Evolutionary conservation across 2,329 filamentous ascomycete species (phyloP).

Genomic region (Corniculantispora saksenae): DNA sequence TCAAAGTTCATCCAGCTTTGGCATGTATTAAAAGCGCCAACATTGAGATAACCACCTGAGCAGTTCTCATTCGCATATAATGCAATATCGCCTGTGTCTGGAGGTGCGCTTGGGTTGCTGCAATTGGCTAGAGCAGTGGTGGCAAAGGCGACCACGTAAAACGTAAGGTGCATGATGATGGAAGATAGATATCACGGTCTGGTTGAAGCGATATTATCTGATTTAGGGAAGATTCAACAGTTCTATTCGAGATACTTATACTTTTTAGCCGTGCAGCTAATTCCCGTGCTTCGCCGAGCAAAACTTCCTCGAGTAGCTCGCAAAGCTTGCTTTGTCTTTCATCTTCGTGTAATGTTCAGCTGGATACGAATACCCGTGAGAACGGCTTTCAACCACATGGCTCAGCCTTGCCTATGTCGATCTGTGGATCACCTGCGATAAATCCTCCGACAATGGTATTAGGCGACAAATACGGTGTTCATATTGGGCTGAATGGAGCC

Average conservation of each 20-base stretch:
- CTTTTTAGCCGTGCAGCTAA: not conserved
- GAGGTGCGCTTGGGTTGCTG: not conserved
- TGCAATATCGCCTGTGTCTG: not conserved
- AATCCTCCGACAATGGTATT: not conserved
- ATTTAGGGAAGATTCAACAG: not conserved
- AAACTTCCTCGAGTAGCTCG: not conserved
- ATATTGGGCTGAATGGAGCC: no score
- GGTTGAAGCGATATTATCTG: not conserved
- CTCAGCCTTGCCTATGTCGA: not conserved
- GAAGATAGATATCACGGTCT: not conserved
- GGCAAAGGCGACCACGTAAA: not conserved
- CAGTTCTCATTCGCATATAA: not conserved
- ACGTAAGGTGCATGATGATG: not conserved
- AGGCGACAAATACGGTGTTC: not conserved
- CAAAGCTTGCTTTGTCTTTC: not conserved
- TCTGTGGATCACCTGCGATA: not conserved
- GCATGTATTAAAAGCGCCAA: constrained; percentile 3
- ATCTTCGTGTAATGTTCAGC: not conserved
- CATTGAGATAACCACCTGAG: not conserved
- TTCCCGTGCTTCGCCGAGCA: no score
- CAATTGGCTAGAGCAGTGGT: not conserved
- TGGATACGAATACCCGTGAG: not conserved
- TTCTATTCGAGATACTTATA: fast-evolving
- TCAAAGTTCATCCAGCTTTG: constrained; percentile 7
- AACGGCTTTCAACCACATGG: no score